phyloP scores from a whole-genome alignment of 179 eudicot species.

The Spergularia azorica region DNA sequence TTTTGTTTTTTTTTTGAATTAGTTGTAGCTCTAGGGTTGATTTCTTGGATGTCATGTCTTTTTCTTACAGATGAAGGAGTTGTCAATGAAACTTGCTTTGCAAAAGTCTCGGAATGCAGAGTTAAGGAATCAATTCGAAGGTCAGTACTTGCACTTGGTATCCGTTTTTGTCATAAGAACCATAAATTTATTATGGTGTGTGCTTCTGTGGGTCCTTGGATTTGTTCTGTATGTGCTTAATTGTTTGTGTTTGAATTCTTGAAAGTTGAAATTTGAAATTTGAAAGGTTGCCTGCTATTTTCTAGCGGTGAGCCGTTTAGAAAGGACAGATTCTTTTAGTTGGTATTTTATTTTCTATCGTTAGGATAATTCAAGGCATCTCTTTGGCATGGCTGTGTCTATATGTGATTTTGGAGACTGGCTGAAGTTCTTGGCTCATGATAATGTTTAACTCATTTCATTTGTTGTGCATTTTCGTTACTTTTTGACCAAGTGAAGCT shows the following conservation, averaged over 20 bases:
- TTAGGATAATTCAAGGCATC: no score
- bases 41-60: neutral
- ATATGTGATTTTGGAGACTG: no score
- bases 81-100: constrained; percentile 84
- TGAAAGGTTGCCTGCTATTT: no score
- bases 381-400: no score
- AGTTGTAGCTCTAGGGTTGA: neutral
- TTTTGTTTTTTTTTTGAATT: neutral
- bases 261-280: no score
- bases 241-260: neutral
- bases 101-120: constrained; percentile 88
- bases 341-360: no score
- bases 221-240: neutral
- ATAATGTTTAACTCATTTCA: no score
- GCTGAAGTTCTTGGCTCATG: no score
- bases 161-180: neutral
- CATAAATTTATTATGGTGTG: neutral
- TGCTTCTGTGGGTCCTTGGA: neutral
- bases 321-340: no score
- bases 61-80: constrained; percentile 75
- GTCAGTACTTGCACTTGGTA: constrained; percentile 38
- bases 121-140: constrained; percentile 88
- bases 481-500: no score
- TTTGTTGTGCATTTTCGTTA: no score
- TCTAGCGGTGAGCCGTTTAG: no score